Evolutionary conservation across 164 flowering plant species (phyloP).

Genomic region (Saururus chinensis): DNA sequence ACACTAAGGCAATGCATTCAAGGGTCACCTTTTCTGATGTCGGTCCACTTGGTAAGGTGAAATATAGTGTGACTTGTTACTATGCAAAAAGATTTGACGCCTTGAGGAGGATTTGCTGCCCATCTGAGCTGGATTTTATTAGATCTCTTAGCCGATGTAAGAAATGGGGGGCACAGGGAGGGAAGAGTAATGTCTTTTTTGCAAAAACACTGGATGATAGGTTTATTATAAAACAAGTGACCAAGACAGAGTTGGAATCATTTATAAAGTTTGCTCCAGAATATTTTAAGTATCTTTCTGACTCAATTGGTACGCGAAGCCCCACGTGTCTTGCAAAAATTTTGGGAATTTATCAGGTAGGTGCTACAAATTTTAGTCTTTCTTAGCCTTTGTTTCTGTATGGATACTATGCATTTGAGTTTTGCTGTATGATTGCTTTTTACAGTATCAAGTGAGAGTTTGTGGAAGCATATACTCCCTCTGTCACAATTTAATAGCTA

Average conservation of each 20-base stretch:
- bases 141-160: conserved; percentile 92
- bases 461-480: too few species aligned
- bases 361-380: neutral
- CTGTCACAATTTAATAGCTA: too few species aligned
- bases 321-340: conserved; percentile 96
- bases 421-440: neutral
- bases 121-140: conserved; percentile 71
- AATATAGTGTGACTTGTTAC: conserved; percentile 82
- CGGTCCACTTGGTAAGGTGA: conserved; percentile 70
- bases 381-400: neutral
- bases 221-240: conserved; percentile 87
- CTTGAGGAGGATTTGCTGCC: conserved; percentile 73
- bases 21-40: conserved; percentile 58
- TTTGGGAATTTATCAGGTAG: conserved; percentile 94
- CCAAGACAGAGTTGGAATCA: conserved; percentile 93
- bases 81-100: conserved; percentile 80
- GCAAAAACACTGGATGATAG: conserved; percentile 93
- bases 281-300: conserved; percentile 84
- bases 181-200: conserved; percentile 94
- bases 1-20: conserved; percentile 61
- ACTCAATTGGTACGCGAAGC: conserved; percentile 57
- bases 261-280: conserved; percentile 84
- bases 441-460: too few species aligned
- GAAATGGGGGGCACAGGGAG: conserved; percentile 99
- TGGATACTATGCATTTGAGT: neutral